phyloP scores from a whole-genome alignment of 2,329 filamentous ascomycete genomes.

The Pyrenophora graminea region DNA sequence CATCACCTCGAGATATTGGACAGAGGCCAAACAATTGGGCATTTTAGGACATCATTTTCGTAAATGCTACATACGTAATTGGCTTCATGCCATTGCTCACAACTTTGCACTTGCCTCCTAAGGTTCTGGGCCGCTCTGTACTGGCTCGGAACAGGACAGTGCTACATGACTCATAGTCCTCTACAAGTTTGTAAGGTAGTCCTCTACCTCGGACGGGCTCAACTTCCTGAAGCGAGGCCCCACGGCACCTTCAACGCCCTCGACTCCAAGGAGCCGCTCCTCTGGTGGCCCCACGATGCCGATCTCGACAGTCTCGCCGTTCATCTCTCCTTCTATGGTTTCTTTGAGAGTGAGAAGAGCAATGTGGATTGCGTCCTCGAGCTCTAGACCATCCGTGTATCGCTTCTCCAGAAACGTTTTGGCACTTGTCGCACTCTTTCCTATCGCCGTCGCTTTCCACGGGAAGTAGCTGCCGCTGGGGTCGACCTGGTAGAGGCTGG shows the following conservation, averaged over 20 bases:
- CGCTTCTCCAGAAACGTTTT: slow-evolving; percentile 99
- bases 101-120: not conserved
- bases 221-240: slow-evolving; percentile 92
- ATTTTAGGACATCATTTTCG: slow-evolving; percentile 26
- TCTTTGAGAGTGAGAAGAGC: slow-evolving; percentile 96
- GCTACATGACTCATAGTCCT: slow-evolving; percentile 2
- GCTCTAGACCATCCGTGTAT: slow-evolving; percentile 94
- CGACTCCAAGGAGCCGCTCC: slow-evolving; percentile 87
- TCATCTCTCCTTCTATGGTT: slow-evolving; percentile 99
- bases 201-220: slow-evolving; percentile 97
- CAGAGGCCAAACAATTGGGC: not conserved
- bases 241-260: slow-evolving; percentile 82
- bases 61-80: slow-evolving; percentile 26
- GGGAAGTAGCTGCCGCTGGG: slow-evolving; percentile 99
- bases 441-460: slow-evolving; percentile 99
- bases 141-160: not conserved
- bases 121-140: slow-evolving; percentile 1
- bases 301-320: slow-evolving; percentile 97
- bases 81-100: slow-evolving; percentile 20
- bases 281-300: slow-evolving; percentile 95
- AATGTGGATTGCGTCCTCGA: slow-evolving; percentile 98
- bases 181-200: slow-evolving; percentile 98
- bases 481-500: slow-evolving; percentile 98
- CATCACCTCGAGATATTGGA: not conserved
- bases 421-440: slow-evolving; percentile 95